A percentile compares a stretch with the other conserved stretches of the same genome.
Conservation (phyloP, 768 basidiomycete species). For the Tubosaeta sp. region DNA sequence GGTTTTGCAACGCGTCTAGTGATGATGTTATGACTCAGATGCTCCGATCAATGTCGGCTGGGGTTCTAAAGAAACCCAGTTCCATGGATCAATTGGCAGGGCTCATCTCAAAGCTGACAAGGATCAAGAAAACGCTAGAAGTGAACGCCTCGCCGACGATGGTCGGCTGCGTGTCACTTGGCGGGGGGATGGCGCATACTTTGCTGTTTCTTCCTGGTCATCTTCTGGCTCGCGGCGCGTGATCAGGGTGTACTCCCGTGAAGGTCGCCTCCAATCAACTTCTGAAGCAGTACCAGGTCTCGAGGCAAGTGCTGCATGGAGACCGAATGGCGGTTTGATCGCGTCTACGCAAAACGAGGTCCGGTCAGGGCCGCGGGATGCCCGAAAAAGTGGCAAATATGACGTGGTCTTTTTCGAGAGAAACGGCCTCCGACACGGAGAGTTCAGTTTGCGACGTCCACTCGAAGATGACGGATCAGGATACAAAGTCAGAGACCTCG, state of each 20-base stretch:
- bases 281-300: slow-evolving; percentile 81
- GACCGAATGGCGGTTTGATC: slow-evolving; percentile 85
- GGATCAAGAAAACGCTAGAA: slow-evolving; percentile 34
- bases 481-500: slow-evolving; percentile 69
- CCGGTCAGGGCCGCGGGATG: slow-evolving; percentile 68
- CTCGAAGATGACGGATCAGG: slow-evolving; percentile 45
- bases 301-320: slow-evolving; percentile 78
- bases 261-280: slow-evolving; percentile 74
- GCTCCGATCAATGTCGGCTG: slow-evolving; percentile 94
- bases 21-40: slow-evolving; percentile 42
- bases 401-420: slow-evolving; percentile 94
- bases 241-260: slow-evolving; percentile 31
- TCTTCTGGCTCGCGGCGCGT: slow-evolving; percentile 24
- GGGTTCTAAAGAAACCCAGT: slow-evolving; percentile 96
- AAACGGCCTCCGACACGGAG: slow-evolving; percentile 90
- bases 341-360: slow-evolving; percentile 71
- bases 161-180: slow-evolving; percentile 72
- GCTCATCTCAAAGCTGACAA: slow-evolving; percentile 53
- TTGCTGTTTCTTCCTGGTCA: slow-evolving; percentile 77
- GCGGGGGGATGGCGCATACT: slow-evolving; percentile 91
- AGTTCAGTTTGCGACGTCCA: slow-evolving; percentile 60
- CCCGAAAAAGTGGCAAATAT: slow-evolving; percentile 63
- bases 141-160: slow-evolving; percentile 70
- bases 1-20: slow-evolving; percentile 1
- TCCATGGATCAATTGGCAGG: slow-evolving; percentile 94